These are phyloP conservation scores for Filobasidium wieringae DNA, from an alignment of 768 basidiomycete species.

Conservation along the genomic window DNA sequence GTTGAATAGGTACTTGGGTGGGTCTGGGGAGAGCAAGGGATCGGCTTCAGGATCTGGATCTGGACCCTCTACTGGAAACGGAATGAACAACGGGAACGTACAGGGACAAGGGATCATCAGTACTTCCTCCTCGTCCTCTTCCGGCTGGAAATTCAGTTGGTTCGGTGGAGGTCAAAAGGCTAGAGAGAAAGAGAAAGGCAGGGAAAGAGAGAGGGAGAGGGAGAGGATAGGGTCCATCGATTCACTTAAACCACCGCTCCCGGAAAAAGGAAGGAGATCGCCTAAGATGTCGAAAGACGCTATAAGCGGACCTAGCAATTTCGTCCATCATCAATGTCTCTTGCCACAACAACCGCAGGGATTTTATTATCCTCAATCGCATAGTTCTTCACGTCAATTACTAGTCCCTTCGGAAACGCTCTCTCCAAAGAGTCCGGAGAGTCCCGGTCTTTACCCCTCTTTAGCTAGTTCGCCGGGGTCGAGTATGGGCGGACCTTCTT, in stretches of 20 bases:
- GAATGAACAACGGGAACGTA: too few species aligned
- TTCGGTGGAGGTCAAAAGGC: not conserved
- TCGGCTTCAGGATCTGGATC: not conserved
- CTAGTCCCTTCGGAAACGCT: too few species aligned
- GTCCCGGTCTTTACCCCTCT: too few species aligned
- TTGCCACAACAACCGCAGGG: too few species aligned
- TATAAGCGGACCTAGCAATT: not conserved
- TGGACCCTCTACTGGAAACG: too few species aligned
- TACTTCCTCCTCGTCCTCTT: too few species aligned
- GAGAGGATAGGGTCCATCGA: not conserved
- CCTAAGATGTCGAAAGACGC: not conserved
- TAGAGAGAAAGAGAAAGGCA: too few species aligned
- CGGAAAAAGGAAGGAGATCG: not conserved
- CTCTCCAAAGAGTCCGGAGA: not conserved
- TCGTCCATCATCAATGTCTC: too few species aligned
- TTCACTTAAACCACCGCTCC: too few species aligned
- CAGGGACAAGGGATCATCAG: too few species aligned
- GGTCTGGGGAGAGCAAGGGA: not conserved
- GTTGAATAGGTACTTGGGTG: not conserved
- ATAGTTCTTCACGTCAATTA: too few species aligned
- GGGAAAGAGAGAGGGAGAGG: not conserved
- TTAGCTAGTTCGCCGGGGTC: not conserved
- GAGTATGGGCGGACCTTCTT: not conserved
- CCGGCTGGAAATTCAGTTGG: not conserved
- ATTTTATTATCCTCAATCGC: too few species aligned